phyloP scores from a whole-genome alignment of 371 early-diverging fungal species.

The Mortierella sp. region DNA sequence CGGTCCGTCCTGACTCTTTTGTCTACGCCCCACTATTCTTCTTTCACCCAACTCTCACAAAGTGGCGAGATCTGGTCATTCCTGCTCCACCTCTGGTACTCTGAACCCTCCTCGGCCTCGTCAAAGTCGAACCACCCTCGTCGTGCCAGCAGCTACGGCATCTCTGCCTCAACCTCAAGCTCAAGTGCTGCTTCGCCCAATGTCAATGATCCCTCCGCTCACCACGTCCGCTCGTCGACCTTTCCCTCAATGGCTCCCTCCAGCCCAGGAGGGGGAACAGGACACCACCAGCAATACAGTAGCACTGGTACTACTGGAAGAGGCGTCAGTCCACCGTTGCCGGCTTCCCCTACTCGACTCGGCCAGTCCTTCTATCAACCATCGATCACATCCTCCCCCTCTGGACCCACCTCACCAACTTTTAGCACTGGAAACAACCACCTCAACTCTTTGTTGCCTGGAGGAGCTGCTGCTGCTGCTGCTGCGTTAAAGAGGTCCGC shows the following conservation, averaged over 20 bases:
- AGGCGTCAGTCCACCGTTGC: conserved; percentile 28
- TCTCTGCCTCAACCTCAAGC: conserved; percentile 7
- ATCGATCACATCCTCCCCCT: conserved; percentile 37
- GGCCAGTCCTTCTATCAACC: conserved; percentile 43
- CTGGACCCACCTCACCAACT: conserved; percentile 25
- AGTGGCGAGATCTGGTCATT: conserved; percentile 58
- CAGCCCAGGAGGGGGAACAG: conserved; percentile 14
- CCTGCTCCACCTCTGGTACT: conserved; percentile 54
- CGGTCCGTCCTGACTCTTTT: conserved; percentile 8
- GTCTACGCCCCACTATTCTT: not conserved
- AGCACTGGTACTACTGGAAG: conserved; percentile 18
- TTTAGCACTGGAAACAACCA: not conserved
- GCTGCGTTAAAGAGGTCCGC: conserved; percentile 46
- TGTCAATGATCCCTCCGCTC: not conserved
- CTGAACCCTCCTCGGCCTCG: conserved; percentile 40
- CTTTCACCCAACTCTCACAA: not conserved
- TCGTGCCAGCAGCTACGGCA: conserved; percentile 27
- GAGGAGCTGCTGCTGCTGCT: conserved; percentile 34
- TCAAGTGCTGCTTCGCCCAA: conserved; percentile 2
- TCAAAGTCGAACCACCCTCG: conserved; percentile 21
- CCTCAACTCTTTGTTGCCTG: conserved; percentile 22
- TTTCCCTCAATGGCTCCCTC: conserved; percentile 17
- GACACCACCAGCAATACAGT: conserved; percentile 10
- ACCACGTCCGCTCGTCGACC: not conserved
- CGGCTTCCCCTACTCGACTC: conserved; percentile 45